Base-by-base conservation (phyloP, 306 rosid genomes). In the Cucumis hystrix region DNA sequence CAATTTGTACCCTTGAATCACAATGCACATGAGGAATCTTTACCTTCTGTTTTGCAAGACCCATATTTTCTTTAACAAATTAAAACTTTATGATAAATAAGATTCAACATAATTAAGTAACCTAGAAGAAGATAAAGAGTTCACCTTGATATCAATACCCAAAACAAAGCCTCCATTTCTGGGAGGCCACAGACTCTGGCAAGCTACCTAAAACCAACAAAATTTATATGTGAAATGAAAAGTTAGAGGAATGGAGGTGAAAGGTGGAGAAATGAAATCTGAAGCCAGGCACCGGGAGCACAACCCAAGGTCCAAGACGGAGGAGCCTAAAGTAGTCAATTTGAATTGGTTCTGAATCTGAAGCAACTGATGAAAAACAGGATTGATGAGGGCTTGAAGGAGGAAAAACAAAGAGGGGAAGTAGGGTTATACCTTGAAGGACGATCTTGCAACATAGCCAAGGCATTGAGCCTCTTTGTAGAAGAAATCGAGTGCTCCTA, bases 241-340 rank as follows among this genome's bases (percentile, higher is more conserved):
- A 79, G 4, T 30, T 55, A 12, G 45, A 7, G 23, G 28, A 77
- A 35, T 11, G 13, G 23, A 76, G 52, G 35, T 57, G n/a, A 63
- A 69, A 21, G 11, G 8, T 37, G 18, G 12, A 33, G 2, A 0
- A 59, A 6, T 10, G 4, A 28, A 18, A 89, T 91, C 90, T 88
- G 99, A 58, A 95, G 98, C 97, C 98, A 95, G 61, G 93, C 91
- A 52, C 97, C 99, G 49, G 97, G 99, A 71, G 99, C 97, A 65
- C 97, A 95, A 1, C n/a, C 99, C 99, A 37, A 95, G 96, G 87
- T 92, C 99, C 8, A 92, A 88, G 83, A 95, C 90, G 30, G 92
- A 83, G 0, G 97, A 88, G 54, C 89, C 91, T 0, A 88, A 85
- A 2, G 70, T 87, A 57, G 92, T 89, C 23, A 92, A 75, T 28